phyloP scores from a whole-genome alignment of 2,329 filamentous ascomycete genomes.

The Ambrosiella cleistominuta region DNA sequence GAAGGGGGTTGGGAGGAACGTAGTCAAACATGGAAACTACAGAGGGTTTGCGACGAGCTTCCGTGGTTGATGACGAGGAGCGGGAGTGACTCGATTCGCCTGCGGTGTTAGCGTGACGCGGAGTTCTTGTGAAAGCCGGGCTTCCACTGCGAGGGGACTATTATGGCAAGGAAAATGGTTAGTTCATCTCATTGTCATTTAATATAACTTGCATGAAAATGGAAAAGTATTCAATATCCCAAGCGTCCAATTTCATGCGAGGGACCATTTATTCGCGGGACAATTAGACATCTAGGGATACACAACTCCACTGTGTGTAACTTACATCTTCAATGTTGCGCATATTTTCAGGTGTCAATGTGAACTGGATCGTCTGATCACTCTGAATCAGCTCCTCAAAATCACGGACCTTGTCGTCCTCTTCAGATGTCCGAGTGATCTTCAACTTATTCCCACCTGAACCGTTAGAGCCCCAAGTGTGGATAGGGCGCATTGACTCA shows the following conservation, averaged over 20 bases:
- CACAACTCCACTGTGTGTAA: constrained; percentile 24
- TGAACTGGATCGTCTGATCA: constrained; percentile 68
- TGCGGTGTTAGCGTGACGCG: constrained; percentile 31
- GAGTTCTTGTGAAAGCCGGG: constrained; percentile 25
- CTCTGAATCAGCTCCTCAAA: constrained; percentile 70
- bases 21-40: constrained; percentile 13
- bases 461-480: constrained; percentile 33
- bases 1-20: constrained; percentile 9
- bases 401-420: constrained; percentile 46
- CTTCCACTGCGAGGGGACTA: constrained; percentile 18
- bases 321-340: constrained; percentile 45
- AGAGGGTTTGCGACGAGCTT: constrained; percentile 15
- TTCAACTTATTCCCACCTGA: constrained; percentile 36
- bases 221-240: not conserved
- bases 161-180: not conserved
- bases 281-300: not conserved
- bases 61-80: constrained; percentile 28
- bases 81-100: constrained; percentile 26
- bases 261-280: not conserved
- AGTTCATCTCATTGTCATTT: constrained; percentile 1
- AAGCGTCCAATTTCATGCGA: not conserved
- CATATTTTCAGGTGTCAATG: constrained; percentile 63
- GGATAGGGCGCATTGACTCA: constrained; percentile 18
- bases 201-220: not conserved
- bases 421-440: constrained; percentile 39